Conservation (phyloP, 140 eudicot genomes). For the Oenanthe javanica region DNA sequence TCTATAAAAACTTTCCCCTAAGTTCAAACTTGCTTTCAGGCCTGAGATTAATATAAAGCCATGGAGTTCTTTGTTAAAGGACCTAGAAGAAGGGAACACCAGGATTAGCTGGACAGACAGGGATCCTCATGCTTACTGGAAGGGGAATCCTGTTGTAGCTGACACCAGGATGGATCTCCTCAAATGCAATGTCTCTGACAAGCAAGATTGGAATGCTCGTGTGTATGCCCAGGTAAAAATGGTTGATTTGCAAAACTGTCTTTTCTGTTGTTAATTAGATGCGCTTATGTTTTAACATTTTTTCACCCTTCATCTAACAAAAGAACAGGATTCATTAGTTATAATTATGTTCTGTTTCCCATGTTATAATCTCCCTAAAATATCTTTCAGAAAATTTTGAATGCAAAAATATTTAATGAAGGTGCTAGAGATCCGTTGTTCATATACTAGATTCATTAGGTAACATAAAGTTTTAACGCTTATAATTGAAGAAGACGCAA, state of each 20-base stretch:
- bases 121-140: constrained; percentile 64
- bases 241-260: neutral
- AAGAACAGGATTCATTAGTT: neutral
- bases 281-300: neutral
- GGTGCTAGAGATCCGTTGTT: neutral
- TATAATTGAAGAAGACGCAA: neutral
- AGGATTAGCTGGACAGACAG: constrained; percentile 42
- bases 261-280: neutral
- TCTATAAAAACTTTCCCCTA: neutral
- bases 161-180: constrained; percentile 36
- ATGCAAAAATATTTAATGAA: neutral
- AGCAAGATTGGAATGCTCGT: constrained; percentile 45
- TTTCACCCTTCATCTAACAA: neutral
- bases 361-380: neutral
- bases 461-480: neutral
- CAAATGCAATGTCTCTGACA: constrained; percentile 38
- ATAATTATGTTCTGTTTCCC: neutral
- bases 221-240: constrained; percentile 34
- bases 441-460: neutral
- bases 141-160: constrained; percentile 52
- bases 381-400: neutral
- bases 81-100: constrained; percentile 42
- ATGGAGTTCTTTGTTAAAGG: constrained; percentile 46
- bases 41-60: constrained; percentile 57
- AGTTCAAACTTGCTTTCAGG: constrained; percentile 23